Percentiles rank a stretch among this genome's conserved stretches.
These are phyloP conservation scores for Ustilago hordei DNA, from an alignment of 1,284 basidiomycete genomes.

Conservation along the genomic window DNA sequence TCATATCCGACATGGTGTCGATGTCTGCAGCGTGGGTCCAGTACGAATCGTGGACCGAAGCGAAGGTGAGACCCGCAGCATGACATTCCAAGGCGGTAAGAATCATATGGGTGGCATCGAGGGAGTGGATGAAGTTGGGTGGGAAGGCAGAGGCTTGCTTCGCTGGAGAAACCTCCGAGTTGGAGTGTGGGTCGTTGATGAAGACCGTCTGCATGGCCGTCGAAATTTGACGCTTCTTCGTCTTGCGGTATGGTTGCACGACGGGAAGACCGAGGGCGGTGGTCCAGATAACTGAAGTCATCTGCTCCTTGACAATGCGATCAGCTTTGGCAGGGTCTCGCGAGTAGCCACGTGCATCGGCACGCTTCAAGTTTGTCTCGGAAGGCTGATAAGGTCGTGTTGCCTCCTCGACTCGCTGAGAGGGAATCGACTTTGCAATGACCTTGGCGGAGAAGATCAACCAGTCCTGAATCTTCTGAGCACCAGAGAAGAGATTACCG, in stretches of 20 bases:
- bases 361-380: slow-evolving; percentile 20
- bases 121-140: slow-evolving; percentile 96
- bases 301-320: slow-evolving; percentile 77
- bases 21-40: slow-evolving; percentile 95
- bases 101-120: slow-evolving; percentile 99
- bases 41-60: slow-evolving; percentile 98
- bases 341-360: slow-evolving; percentile 36
- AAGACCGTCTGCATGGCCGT: slow-evolving; percentile 91
- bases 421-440: slow-evolving; percentile 87
- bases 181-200: slow-evolving; percentile 87
- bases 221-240: slow-evolving; percentile 78
- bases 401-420: slow-evolving; percentile 77
- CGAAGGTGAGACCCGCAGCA: slow-evolving; percentile 76
- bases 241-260: slow-evolving; percentile 94
- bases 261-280: slow-evolving; percentile 93
- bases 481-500: slow-evolving; percentile 91
- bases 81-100: slow-evolving; percentile 87
- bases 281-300: slow-evolving; percentile 97
- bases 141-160: slow-evolving; percentile 98
- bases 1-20: slow-evolving; percentile 87
- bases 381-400: slow-evolving; percentile 47
- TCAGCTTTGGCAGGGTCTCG: slow-evolving; percentile 49
- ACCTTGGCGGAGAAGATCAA: slow-evolving; percentile 84
- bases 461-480: slow-evolving; percentile 92
- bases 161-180: slow-evolving; percentile 82